phyloP scores from a whole-genome alignment of 345 rosid genomes.

The Aquilaria yunnanensis region DNA sequence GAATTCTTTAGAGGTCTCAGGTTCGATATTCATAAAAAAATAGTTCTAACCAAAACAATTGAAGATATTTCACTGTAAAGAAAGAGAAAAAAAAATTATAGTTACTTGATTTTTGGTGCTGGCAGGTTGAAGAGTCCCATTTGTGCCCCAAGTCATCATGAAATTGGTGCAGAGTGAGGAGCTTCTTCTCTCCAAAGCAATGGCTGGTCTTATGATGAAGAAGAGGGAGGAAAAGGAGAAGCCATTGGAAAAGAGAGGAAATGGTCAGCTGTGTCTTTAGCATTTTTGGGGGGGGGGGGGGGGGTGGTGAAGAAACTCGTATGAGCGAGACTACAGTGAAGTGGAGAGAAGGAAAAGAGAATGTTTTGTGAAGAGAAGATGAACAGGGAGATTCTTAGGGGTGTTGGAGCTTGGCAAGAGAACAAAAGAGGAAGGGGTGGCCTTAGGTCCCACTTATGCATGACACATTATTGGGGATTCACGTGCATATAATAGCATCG shows the following conservation, averaged over 20 bases:
- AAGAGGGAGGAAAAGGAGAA: conserved; percentile 11
- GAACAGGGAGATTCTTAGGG: conserved; percentile 24
- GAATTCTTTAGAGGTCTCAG: too few species aligned
- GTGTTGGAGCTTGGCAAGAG: conserved; percentile 23
- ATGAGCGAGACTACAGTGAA: not conserved
- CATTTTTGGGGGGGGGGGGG: conserved; percentile 13
- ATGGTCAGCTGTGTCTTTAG: not conserved
- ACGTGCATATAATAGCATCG: conserved; percentile 33
- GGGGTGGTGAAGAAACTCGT: not conserved
- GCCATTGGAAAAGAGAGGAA: conserved; percentile 2
- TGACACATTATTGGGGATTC: conserved; percentile 64
- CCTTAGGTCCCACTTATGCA: conserved; percentile 40
- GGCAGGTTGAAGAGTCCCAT: conserved; percentile 21
- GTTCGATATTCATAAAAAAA: too few species aligned
- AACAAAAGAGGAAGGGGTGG: conserved; percentile 59
- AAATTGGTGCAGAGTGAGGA: conserved; percentile 22
- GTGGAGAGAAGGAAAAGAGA: conserved; percentile 2
- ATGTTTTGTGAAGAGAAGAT: not conserved
- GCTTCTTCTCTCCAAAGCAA: conserved; percentile 24
- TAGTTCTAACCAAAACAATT: too few species aligned
- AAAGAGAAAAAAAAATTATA: not conserved
- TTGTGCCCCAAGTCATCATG: conserved; percentile 21
- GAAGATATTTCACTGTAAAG: not conserved
- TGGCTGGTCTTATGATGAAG: conserved; percentile 11
- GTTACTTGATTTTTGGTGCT: conserved; percentile 52